phyloP scores from a whole-genome alignment of 208 protist species.

The Acanthamoeba lenticulata region DNA sequence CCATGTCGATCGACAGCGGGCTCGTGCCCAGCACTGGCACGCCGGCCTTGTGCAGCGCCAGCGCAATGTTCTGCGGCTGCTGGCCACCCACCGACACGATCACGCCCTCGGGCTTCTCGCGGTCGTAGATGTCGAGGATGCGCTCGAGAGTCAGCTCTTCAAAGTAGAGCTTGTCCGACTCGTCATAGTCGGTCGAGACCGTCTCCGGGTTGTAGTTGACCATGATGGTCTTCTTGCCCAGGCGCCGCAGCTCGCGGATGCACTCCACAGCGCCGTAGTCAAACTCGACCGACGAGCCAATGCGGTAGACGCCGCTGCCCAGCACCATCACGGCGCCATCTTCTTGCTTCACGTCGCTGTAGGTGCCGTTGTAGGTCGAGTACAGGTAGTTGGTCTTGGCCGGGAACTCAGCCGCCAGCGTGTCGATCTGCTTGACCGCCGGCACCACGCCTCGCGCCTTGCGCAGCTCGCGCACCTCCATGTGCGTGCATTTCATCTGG shows the following conservation, averaged over 20 bases:
- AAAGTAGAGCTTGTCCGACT: slow-evolving; percentile 97
- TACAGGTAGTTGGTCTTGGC: slow-evolving; percentile 96
- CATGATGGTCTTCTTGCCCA: slow-evolving; percentile 94
- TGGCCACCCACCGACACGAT: slow-evolving; percentile 95
- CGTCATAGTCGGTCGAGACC: slow-evolving; percentile 85
- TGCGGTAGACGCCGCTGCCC: slow-evolving; percentile 98
- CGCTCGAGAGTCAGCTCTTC: slow-evolving; percentile 97
- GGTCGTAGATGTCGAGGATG: slow-evolving; percentile 96
- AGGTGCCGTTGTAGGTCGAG: slow-evolving; percentile 91
- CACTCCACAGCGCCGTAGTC: slow-evolving; percentile 97
- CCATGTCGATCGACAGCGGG: slow-evolving; percentile 95
- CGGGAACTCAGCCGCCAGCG: slow-evolving; percentile 96
- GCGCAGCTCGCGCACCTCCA: slow-evolving; percentile 73
- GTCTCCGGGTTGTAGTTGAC: slow-evolving; percentile 99
- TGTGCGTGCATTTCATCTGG: slow-evolving; percentile 57
- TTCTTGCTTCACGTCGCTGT: slow-evolving; percentile 72
- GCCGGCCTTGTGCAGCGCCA: slow-evolving; percentile 90
- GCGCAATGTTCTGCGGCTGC: slow-evolving; percentile 98
- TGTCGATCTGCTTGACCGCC: slow-evolving; percentile 97
- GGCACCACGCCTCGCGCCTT: slow-evolving; percentile 82
- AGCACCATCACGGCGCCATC: slow-evolving; percentile 91
- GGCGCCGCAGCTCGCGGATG: slow-evolving; percentile 92
- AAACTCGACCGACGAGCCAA: slow-evolving; percentile 97
- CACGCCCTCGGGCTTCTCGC: slow-evolving; percentile 91
- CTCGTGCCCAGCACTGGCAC: slow-evolving; percentile 96